These are phyloP conservation scores for Clonostachys chloroleuca DNA, from an alignment of 2,329 filamentous ascomycete species.

Conservation along the genomic window DNA sequence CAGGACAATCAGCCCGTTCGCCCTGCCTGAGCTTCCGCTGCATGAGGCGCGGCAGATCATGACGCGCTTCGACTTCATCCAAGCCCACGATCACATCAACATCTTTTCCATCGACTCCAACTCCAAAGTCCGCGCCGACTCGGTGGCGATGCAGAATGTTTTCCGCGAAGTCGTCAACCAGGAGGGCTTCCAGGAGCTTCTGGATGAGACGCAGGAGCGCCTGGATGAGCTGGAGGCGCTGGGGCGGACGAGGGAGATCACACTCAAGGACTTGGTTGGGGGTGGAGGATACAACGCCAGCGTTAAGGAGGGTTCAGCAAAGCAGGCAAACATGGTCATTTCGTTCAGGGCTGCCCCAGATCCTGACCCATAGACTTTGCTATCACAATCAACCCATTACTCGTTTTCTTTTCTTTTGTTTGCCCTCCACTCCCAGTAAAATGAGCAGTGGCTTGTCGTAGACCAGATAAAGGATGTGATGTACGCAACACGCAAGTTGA, in stretches of 20 bases:
- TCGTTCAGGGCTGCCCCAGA: too few species aligned
- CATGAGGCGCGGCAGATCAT: slow-evolving; percentile 47
- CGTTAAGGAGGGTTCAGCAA: too few species aligned
- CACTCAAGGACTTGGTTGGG: slow-evolving; percentile 36
- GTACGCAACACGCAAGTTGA: too few species aligned
- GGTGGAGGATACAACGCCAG: too few species aligned
- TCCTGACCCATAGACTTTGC: too few species aligned
- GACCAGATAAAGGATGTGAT: too few species aligned
- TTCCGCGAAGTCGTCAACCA: slow-evolving; percentile 46
- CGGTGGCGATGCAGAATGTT: slow-evolving; percentile 53
- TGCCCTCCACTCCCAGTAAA: too few species aligned
- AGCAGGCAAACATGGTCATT: too few species aligned
- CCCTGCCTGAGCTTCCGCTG: slow-evolving; percentile 44
- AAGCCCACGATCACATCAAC: slow-evolving; percentile 51
- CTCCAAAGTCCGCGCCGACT: slow-evolving; percentile 51
- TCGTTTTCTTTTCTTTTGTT: too few species aligned
- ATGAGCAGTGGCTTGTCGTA: too few species aligned
- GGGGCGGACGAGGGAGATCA: slow-evolving; percentile 49
- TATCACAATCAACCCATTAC: too few species aligned
- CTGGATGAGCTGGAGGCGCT: slow-evolving; percentile 49
- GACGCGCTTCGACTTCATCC: slow-evolving; percentile 53
- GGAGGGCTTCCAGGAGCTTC: slow-evolving; percentile 45
- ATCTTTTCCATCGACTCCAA: slow-evolving; percentile 53
- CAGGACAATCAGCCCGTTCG: slow-evolving; percentile 21
- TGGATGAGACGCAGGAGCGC: slow-evolving; percentile 46